These are phyloP conservation scores for Elaeis guineensis DNA, from an alignment of 176 grass and related monocot genomes.

Conservation along the genomic window DNA sequence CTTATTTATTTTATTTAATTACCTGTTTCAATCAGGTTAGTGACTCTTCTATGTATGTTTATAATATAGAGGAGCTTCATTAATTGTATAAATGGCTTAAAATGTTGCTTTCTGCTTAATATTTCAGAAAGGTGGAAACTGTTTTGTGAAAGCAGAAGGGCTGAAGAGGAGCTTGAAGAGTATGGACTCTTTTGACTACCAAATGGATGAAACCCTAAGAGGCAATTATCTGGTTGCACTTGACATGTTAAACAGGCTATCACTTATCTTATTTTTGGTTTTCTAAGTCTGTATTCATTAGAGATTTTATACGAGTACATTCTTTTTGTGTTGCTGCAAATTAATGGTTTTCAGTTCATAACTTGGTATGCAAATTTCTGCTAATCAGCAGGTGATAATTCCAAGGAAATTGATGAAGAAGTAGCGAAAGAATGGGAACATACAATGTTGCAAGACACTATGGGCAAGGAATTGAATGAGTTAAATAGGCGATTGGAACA, in stretches of 20 bases:
- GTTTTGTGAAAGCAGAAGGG: conserved; percentile 69
- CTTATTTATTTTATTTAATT: no score
- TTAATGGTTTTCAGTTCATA: no score
- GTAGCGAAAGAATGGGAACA: conserved; percentile 94
- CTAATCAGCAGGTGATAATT: conserved; percentile 30
- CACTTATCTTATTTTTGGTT: conserved; percentile 12
- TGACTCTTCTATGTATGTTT: no score
- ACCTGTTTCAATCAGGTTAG: no score
- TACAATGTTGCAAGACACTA: conserved; percentile 82
- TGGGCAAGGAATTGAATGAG: conserved; percentile 95
- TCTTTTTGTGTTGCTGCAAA: conserved; percentile 11
- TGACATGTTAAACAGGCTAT: conserved; percentile 1
- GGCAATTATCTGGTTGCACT: conserved; percentile 35
- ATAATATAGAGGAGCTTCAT: background rate
- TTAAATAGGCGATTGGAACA: conserved; percentile 84
- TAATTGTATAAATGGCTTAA: conserved; percentile 15
- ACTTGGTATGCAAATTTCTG: no score
- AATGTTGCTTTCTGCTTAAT: conserved; percentile 13
- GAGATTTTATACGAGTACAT: no score
- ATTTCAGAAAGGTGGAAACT: conserved; percentile 64
- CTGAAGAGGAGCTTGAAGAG: conserved; percentile 90
- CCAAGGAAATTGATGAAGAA: conserved; percentile 92
- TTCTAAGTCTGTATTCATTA: conserved; percentile 12
- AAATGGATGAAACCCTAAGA: conserved; percentile 62
- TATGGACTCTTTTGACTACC: conserved; percentile 67